Base-by-base conservation (phyloP, 768 basidiomycete genomes). In the Lactarius evosmus region DNA sequence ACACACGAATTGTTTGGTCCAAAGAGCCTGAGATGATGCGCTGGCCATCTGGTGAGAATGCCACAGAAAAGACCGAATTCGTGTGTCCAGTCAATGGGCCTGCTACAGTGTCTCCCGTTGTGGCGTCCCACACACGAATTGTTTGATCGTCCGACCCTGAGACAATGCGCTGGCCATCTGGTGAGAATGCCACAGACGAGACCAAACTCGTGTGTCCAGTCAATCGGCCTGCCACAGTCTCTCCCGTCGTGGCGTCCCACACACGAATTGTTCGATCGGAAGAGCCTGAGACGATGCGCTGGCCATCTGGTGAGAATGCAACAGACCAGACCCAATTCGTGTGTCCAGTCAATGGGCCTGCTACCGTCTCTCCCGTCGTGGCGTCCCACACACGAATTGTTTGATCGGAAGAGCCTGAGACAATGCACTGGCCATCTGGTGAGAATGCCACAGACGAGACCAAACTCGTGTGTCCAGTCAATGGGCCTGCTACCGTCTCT, bases 21-120 rank as follows among this genome's bases (percentile, higher is more conserved):
- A 3, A 0, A 14, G 38, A 40, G 38, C 38, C 38, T 0, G 78
- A 78, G 36, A 78, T 75, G 53, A 80, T 30, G 22, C 41, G 70
- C 22, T 27, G 36, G 0, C 56, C 56, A 30, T 57, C 30, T 14
- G 56, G 56, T 16, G 56, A 57, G 56, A 41, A 57, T 40, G 33
- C 33, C 8, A 57, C 36, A 9, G 56, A 57, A 0, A 0, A 1
- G 2, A 49, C 58, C 3, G 5, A 19, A 11, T 7, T 7, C 2
- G 38, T 41, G 22, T 57, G 56, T 7, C 56, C 56, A 9, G 25
- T 16, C 0, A 57, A 25, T 25, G 56, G 56, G 2, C 41, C 56
- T 17, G 17, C 38, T 5, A 4, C 16, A 2, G 38, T 17, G 16
- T 40, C 38, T 6, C 38, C 38, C 6, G 38, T 40, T 3, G 16